phyloP scores from a whole-genome alignment of 352 stramenopile genomes.

The Phytophthora agathidicida region DNA sequence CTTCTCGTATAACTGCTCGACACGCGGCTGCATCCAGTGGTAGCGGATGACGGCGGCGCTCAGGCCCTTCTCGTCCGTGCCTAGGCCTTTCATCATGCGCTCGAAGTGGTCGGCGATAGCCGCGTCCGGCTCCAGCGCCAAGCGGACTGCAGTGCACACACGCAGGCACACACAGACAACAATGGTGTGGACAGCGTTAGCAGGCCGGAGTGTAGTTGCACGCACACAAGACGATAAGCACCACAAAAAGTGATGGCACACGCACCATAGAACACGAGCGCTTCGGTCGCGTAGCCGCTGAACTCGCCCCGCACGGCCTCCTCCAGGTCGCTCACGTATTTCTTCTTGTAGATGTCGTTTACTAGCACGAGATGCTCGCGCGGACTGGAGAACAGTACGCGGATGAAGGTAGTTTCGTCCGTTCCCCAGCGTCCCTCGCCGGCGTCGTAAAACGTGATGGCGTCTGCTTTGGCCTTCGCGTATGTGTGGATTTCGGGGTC shows the following conservation, averaged over 20 bases:
- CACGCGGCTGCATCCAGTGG: constrained; percentile 45
- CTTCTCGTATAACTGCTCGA: constrained; percentile 51
- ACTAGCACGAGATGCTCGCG: constrained; percentile 60
- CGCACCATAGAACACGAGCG: constrained; percentile 72
- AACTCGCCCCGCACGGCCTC: constrained; percentile 72
- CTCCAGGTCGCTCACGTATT: constrained; percentile 68
- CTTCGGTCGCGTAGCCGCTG: constrained; percentile 56
- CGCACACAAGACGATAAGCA: neutral
- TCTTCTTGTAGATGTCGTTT: constrained; percentile 72
- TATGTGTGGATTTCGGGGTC: constrained; percentile 64
- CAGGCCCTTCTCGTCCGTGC: constrained; percentile 64
- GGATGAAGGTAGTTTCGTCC: constrained; percentile 71
- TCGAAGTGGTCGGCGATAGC: constrained; percentile 60
- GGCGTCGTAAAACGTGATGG: constrained; percentile 70
- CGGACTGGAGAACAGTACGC: constrained; percentile 63
- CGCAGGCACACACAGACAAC: constrained; percentile 8
- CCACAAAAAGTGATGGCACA: neutral
- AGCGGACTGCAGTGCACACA: constrained; percentile 43
- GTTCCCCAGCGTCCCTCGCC: constrained; percentile 79
- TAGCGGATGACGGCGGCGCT: constrained; percentile 64
- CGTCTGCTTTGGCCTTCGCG: constrained; percentile 56
- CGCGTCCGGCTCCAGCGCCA: constrained; percentile 58
- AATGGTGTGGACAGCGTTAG: too few relatives aligned
- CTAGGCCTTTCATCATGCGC: constrained; percentile 61
- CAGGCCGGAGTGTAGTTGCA: too few relatives aligned